Evolutionary conservation across 805 yeast genomes (phyloP).

Genomic region (Tetrapisispora phaffii): DNA sequence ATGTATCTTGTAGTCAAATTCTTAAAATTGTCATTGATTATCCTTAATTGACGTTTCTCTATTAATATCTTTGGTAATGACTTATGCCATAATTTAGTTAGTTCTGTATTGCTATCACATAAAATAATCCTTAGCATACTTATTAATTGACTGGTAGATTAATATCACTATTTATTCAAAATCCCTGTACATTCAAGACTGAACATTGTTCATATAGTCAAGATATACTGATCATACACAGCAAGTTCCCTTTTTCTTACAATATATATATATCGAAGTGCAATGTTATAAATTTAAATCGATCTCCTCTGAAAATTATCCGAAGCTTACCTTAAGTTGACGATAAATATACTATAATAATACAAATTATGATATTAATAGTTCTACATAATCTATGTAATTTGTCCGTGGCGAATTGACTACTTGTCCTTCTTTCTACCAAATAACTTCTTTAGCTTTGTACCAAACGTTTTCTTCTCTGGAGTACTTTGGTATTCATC

Average conservation of each 20-base stretch:
- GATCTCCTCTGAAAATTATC: no score
- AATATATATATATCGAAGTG: no score
- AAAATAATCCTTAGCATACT: constrained; percentile 11
- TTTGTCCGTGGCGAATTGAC: background rate
- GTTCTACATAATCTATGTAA: background rate
- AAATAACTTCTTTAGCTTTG: constrained; percentile 33
- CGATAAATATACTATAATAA: background rate
- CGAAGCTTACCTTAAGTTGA: background rate
- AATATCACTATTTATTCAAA: no score
- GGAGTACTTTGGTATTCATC: constrained; percentile 9
- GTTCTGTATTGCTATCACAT: constrained; percentile 15
- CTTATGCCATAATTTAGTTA: constrained; percentile 12
- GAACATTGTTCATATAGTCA: no score
- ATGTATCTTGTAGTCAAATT: background rate
- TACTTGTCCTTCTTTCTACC: constrained; percentile 27
- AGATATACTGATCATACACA: no score
- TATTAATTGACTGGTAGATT: no score
- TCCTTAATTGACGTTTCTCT: background rate
- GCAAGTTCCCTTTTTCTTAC: no score
- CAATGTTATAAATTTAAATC: background rate
- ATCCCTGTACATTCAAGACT: no score
- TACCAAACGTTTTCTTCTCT: constrained; percentile 28
- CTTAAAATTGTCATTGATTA: background rate
- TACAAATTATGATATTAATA: background rate
- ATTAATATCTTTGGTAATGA: constrained; percentile 5